Conservation (phyloP, 805 yeast species). For the Wickerhamiella spandovensis region DNA sequence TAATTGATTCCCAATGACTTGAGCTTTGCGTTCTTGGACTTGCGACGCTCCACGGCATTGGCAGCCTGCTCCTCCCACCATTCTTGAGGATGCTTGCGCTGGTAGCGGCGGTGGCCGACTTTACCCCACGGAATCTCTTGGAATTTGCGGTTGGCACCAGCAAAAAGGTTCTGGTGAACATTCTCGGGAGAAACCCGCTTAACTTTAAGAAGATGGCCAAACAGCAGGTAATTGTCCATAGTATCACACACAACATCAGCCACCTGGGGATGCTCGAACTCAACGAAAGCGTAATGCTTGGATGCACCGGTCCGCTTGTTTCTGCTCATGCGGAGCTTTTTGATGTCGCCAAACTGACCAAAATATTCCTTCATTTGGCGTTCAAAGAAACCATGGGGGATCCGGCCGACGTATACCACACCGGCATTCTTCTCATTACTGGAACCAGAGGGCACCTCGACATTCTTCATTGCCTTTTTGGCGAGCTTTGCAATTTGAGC, state of each 20-base stretch:
- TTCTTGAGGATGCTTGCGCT: slow-evolving; percentile 41
- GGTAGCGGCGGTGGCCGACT: slow-evolving; percentile 39
- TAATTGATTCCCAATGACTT: slow-evolving; percentile 47
- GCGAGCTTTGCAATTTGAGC: slow-evolving; percentile 5
- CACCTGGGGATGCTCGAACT: slow-evolving; percentile 58
- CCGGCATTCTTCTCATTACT: slow-evolving; percentile 28
- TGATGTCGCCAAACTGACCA: slow-evolving; percentile 77
- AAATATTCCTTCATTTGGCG: slow-evolving; percentile 58
- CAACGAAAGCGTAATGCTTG: slow-evolving; percentile 84
- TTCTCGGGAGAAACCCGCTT: slow-evolving; percentile 34
- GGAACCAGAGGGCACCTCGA: background rate
- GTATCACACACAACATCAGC: slow-evolving; percentile 87
- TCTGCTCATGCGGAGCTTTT: slow-evolving; percentile 67
- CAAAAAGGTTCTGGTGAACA: slow-evolving; percentile 39
- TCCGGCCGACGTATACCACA: slow-evolving; percentile 77
- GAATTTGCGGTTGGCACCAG: slow-evolving; percentile 41
- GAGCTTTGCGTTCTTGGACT: slow-evolving; percentile 36
- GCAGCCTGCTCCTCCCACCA: slow-evolving; percentile 43
- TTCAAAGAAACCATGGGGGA: slow-evolving; percentile 89
- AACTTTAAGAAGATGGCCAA: slow-evolving; percentile 77
- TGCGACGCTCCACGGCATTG: slow-evolving; percentile 31
- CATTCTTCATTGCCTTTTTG: slow-evolving; percentile 1
- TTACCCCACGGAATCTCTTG: slow-evolving; percentile 47
- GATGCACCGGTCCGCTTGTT: slow-evolving; percentile 83
- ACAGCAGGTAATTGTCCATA: slow-evolving; percentile 84